phyloP scores from a whole-genome alignment of 805 yeast species.

The Candida argentea region DNA sequence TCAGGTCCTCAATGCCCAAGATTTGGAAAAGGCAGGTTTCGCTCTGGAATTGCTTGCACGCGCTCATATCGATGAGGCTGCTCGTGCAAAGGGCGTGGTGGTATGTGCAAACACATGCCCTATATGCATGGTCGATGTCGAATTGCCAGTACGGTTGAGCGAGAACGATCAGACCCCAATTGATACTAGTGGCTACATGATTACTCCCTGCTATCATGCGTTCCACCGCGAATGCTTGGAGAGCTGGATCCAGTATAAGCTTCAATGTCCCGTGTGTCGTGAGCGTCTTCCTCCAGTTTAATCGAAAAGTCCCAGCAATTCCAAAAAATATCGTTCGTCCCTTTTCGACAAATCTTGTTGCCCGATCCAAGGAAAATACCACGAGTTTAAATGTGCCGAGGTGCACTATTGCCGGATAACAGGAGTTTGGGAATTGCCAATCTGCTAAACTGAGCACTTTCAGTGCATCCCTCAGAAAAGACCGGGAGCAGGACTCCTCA shows the following conservation, averaged over 20 bases:
- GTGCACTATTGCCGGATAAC: too few species aligned
- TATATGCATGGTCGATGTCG: conserved; percentile 79
- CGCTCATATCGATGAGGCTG: conserved; percentile 15
- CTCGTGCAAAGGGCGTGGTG: conserved; percentile 12
- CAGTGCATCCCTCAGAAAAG: too few species aligned
- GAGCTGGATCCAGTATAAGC: conserved; percentile 85
- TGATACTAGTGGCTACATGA: conserved; percentile 41
- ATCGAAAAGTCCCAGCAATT: too few species aligned
- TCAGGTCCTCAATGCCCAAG: conserved; percentile 47
- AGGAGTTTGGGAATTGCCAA: too few species aligned
- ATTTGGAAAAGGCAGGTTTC: conserved; percentile 50
- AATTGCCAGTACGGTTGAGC: conserved; percentile 34
- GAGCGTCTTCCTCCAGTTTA: conserved; percentile 76
- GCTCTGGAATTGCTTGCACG: conserved; percentile 39
- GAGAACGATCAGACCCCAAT: conserved; percentile 4
- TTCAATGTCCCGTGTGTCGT: conserved; percentile 93
- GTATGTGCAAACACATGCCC: conserved; percentile 64
- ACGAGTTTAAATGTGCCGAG: too few species aligned
- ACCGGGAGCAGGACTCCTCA: too few species aligned
- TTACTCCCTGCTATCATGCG: conserved; percentile 85
- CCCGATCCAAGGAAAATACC: too few species aligned
- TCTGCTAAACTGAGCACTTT: too few species aligned
- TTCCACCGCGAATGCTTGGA: conserved; percentile 87
- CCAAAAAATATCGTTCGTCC: too few species aligned
- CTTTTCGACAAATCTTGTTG: too few species aligned